Evolutionary conservation across 2,329 filamentous ascomycete species (phyloP), one percentile per base, ranked within the genome.

Genomic region (Fusarium lyarnte): DNA sequence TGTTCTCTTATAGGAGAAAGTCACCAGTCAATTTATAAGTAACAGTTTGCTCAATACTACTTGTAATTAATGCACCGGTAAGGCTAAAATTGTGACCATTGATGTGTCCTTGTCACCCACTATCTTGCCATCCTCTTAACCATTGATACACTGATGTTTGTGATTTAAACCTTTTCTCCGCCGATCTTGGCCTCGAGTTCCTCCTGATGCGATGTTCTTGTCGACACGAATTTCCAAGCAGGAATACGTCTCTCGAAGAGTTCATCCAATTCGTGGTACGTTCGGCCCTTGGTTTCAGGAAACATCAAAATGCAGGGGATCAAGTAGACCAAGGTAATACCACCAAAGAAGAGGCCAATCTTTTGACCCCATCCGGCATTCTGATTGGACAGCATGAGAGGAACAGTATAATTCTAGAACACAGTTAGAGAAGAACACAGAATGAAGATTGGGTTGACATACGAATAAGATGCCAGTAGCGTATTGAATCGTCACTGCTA

Each of bases 141-240:
- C 12, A 33, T 33, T 6, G 12, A 33, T 33, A 33, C 12, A 14
- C 31, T 6, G 13, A 33, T 14, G 12, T 6, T 33, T 2, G 12
- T 33, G 31, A 14, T 33, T 33, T 7, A 49, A 6, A 33, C 46
- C 11, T 33, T 49, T 8, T 33, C 21, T 49, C 14, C 14, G 1
- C 0, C 1, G 3, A 2, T 6, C 5, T 5, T 23, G 21, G 29
- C 29, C 29, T 33, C 10, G 6, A 49, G n/a, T 3, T 49, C 46
- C 9, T 33, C 29, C 5, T 23, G n/a, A 6, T 51, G 29, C 4
- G 29, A 51, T 6, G 46, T 51, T 19, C 3, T 35, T 23, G 29
- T 51, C 5, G 29, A 51, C 10, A 29, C 46, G 9, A 51, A 51
- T 13, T 19, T 51, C 29, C 29, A 51, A 19, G 46, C 46, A 13